phyloP scores from a whole-genome alignment of 768 basidiomycete genomes.

The Cyclocybe cylindracea region DNA sequence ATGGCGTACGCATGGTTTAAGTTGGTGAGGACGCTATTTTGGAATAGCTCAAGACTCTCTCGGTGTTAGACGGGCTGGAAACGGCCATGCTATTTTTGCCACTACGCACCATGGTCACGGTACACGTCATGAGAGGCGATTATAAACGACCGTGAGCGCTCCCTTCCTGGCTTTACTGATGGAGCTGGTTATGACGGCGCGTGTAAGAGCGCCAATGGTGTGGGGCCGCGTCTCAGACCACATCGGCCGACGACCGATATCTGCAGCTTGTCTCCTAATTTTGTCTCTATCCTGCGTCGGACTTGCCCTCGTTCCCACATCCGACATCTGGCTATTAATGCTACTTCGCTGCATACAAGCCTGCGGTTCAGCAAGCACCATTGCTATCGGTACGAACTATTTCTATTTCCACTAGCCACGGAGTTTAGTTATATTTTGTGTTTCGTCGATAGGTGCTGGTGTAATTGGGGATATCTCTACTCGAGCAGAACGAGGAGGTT shows the following conservation, averaged over 20 bases:
- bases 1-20: too few relatives aligned
- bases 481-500: conserved; percentile 72
- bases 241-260: conserved; percentile 63
- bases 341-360: conserved; percentile 81
- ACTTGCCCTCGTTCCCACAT: conserved; percentile 47
- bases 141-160: too few relatives aligned
- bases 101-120: too few relatives aligned
- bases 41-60: too few relatives aligned
- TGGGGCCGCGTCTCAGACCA: conserved; percentile 75
- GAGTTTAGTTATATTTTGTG: not conserved
- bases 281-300: conserved; percentile 68
- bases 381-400: conserved; percentile 59
- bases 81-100: too few relatives aligned
- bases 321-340: conserved; percentile 78
- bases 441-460: conserved; percentile 59
- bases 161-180: too few relatives aligned
- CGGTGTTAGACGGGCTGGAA: too few relatives aligned
- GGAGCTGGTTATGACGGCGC: not conserved
- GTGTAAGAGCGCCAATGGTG: conserved; percentile 55
- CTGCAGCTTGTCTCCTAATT: conserved; percentile 62
- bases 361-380: conserved; percentile 75
- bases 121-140: too few relatives aligned
- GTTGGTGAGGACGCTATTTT: too few relatives aligned
- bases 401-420: not conserved
- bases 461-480: conserved; percentile 78